Evolutionary conservation across 768 basidiomycete genomes (phyloP).

Genomic region (Naganishia randhawae): DNA sequence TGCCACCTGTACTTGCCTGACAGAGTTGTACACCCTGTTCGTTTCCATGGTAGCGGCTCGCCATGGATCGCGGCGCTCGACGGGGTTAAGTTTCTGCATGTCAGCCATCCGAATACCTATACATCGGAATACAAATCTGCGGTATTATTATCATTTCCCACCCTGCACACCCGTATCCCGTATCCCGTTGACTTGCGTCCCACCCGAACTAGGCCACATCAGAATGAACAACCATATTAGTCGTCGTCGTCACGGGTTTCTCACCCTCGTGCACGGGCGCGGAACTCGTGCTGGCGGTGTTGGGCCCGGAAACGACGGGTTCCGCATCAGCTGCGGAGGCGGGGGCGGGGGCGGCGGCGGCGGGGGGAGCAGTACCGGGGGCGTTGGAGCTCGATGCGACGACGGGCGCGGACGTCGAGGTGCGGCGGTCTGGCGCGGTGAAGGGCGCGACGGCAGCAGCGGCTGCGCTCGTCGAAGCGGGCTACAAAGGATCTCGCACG

Average conservation of each 20-base stretch:
- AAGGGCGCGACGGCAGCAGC: constrained; percentile 10
- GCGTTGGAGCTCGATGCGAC: no score
- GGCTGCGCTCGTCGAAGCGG: constrained; percentile 10
- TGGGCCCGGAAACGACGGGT: not conserved
- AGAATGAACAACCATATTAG: constrained; percentile 43
- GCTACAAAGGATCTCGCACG: not conserved
- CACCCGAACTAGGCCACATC: constrained; percentile 2
- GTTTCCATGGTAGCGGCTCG: no score
- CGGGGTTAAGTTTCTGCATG: no score
- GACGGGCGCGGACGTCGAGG: no score
- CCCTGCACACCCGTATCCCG: no score
- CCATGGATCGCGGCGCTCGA: no score
- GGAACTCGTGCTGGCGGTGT: constrained; percentile 17
- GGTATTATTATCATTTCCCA: no score
- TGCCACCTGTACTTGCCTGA: no score
- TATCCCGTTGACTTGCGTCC: no score
- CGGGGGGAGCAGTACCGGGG: constrained; percentile 11
- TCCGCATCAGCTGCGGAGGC: not conserved
- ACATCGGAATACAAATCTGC: no score
- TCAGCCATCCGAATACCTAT: no score
- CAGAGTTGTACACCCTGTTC: no score
- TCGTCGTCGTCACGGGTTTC: constrained; percentile 40
- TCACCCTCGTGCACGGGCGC: constrained; percentile 4
- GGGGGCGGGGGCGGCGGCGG: not conserved
- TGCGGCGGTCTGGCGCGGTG: not conserved